These are phyloP conservation scores for Talaromyces proteolyticus DNA, from an alignment of 495 filamentous ascomycete species.

Conservation along the genomic window DNA sequence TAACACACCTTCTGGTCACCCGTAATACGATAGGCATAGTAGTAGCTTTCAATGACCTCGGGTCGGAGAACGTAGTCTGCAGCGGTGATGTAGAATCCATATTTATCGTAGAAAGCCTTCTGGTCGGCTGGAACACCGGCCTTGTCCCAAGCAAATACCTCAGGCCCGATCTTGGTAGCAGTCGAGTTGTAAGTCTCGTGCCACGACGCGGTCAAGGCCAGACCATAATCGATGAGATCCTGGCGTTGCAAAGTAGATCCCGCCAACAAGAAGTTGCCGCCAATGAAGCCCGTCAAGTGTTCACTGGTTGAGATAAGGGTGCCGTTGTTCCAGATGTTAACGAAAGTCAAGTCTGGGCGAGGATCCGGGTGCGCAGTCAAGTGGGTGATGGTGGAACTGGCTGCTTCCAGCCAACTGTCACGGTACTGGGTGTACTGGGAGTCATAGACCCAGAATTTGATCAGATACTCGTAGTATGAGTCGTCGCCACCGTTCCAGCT, in stretches of 20 bases:
- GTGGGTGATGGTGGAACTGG: conserved; percentile 68
- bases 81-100: conserved; percentile 71
- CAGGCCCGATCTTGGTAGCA: conserved; percentile 71
- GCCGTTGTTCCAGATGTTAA: conserved; percentile 56
- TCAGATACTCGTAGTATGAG: conserved; percentile 86
- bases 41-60: conserved; percentile 82
- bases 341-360: conserved; percentile 69
- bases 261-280: conserved; percentile 84
- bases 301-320: conserved; percentile 46
- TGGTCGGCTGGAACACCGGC: conserved; percentile 38
- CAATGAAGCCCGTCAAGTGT: conserved; percentile 78
- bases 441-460: conserved; percentile 92
- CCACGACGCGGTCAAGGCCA: conserved; percentile 68
- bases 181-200: conserved; percentile 67
- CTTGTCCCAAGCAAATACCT: conserved; percentile 67
- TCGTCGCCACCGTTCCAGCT: conserved; percentile 81
- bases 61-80: conserved; percentile 66
- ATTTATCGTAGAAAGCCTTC: conserved; percentile 49
- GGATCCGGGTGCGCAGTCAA: conserved; percentile 65
- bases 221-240: conserved; percentile 68
- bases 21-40: conserved; percentile 81
- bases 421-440: conserved; percentile 58
- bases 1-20: conserved; percentile 46
- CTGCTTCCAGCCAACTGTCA: conserved; percentile 73
- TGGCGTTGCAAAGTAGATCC: conserved; percentile 59